phyloP scores from a whole-genome alignment of 345 rosid species.

The Salix exigua region DNA sequence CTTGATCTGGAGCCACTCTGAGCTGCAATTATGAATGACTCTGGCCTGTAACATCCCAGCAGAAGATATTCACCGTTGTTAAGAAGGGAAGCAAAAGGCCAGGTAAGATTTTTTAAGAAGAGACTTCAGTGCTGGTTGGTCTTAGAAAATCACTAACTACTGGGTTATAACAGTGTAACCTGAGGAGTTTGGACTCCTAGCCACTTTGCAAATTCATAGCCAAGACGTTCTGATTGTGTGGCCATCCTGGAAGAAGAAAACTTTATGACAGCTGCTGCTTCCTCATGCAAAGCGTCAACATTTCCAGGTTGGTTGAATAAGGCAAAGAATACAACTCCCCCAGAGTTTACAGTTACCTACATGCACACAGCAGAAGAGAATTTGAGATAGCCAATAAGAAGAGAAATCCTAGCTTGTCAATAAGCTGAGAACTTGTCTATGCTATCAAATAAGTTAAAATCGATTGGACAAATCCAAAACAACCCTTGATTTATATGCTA shows the following conservation, averaged over 20 bases:
- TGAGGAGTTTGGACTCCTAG: constrained; percentile 90
- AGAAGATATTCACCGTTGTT: constrained; percentile 8
- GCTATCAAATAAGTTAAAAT: neutral
- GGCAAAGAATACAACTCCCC: constrained; percentile 99
- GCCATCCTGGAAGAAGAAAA: constrained; percentile 99
- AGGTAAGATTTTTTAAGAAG: neutral
- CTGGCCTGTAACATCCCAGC: constrained; percentile 57
- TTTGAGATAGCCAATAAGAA: constrained; percentile 20
- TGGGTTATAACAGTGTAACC: constrained; percentile 40
- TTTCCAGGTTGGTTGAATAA: constrained; percentile 53
- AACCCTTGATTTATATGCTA: neutral
- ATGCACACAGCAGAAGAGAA: constrained; percentile 27
- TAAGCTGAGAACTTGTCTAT: neutral
- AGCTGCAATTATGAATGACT: constrained; percentile 78
- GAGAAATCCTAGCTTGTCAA: neutral
- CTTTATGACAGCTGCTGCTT: constrained; percentile 97
- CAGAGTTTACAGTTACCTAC: constrained; percentile 95
- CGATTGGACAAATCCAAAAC: neutral
- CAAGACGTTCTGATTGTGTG: constrained; percentile 97
- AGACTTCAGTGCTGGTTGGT: neutral
- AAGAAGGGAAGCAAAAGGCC: neutral
- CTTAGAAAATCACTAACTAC: constrained; percentile 3
- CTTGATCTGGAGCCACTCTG: constrained; percentile 85
- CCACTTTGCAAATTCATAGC: constrained; percentile 97
- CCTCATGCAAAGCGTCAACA: constrained; percentile 49